Percentiles rank a stretch among this genome's conserved stretches.
These are phyloP conservation scores for Peronospora farinosa DNA, from an alignment of 352 stramenopile genomes.

Conservation along the genomic window DNA sequence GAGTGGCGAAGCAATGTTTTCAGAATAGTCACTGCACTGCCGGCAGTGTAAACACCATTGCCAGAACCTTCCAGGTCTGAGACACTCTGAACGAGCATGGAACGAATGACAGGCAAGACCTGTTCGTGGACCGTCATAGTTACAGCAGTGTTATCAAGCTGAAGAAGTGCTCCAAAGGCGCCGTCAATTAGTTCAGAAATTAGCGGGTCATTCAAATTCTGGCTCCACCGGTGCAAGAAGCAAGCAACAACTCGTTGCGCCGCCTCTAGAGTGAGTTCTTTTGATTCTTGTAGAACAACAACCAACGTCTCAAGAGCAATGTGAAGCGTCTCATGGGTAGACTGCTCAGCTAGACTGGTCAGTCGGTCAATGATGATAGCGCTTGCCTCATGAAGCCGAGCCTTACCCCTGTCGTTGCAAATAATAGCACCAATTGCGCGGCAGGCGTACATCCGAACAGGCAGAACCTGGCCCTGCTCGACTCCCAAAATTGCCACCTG, in stretches of 20 bases:
- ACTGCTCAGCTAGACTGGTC: slow-evolving; percentile 46
- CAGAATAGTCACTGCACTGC: slow-evolving; percentile 58
- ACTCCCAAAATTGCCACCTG: slow-evolving; percentile 68
- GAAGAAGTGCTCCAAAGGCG: slow-evolving; percentile 56
- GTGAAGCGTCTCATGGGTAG: slow-evolving; percentile 67
- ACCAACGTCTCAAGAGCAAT: slow-evolving; percentile 75
- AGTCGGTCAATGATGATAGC: slow-evolving; percentile 52
- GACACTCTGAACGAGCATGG: slow-evolving; percentile 53
- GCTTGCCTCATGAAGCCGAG: slow-evolving; percentile 45
- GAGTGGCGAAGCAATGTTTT: slow-evolving; percentile 72
- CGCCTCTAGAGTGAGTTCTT: slow-evolving; percentile 30
- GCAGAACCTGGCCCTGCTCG: slow-evolving; percentile 61
- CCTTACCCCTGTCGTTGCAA: slow-evolving; percentile 51
- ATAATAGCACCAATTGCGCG: slow-evolving; percentile 68
- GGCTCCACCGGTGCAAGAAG: slow-evolving; percentile 61
- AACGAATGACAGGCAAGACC: slow-evolving; percentile 51
- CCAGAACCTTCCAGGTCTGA: slow-evolving; percentile 40
- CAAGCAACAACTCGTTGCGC: slow-evolving; percentile 43
- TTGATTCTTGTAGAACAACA: slow-evolving; percentile 58
- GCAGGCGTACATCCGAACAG: slow-evolving; percentile 73
- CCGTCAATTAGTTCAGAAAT: slow-evolving; percentile 67
- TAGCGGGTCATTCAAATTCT: slow-evolving; percentile 72
- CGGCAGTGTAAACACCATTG: slow-evolving; percentile 57
- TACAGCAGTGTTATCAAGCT: slow-evolving; percentile 55
- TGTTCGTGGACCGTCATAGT: slow-evolving; percentile 53